Conservation (phyloP, 129 eudicot species). For the Arctium lappa region DNA sequence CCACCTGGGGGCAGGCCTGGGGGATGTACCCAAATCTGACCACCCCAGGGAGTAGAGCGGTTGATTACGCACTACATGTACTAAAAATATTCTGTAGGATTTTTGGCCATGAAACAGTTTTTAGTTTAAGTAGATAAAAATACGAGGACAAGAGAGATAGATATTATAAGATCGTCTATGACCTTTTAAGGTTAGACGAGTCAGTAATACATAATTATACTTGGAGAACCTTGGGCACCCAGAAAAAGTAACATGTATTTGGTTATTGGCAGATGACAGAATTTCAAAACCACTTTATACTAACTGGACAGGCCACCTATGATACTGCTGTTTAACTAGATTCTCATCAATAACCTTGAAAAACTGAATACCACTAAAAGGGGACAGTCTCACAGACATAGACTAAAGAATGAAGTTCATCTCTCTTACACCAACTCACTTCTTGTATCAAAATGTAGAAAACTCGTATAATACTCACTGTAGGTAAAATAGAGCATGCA, state of each 20-base stretch:
- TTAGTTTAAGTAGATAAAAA: neutral
- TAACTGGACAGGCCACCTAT: neutral
- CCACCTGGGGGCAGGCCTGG: no score
- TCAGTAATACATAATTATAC: neutral
- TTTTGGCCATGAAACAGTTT: neutral
- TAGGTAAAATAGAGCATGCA: constrained; percentile 69
- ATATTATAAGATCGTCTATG: neutral
- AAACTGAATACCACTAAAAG: neutral
- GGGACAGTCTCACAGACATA: neutral
- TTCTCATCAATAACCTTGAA: no score
- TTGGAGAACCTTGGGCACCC: neutral
- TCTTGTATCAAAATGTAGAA: neutral
- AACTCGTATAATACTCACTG: constrained; percentile 33
- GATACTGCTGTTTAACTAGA: neutral
- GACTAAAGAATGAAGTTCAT: neutral
- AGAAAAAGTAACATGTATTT: no score
- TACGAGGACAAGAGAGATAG: no score
- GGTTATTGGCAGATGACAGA: neutral
- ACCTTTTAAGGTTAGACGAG: neutral
- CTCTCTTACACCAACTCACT: neutral
- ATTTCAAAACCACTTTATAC: neutral
- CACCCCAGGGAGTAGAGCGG: no score
- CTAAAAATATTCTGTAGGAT: neutral
- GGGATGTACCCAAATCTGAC: no score
- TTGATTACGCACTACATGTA: neutral